Evolutionary conservation across 2,329 filamentous ascomycete genomes (phyloP).

Genomic region (Trichoderma arundinaceum): DNA sequence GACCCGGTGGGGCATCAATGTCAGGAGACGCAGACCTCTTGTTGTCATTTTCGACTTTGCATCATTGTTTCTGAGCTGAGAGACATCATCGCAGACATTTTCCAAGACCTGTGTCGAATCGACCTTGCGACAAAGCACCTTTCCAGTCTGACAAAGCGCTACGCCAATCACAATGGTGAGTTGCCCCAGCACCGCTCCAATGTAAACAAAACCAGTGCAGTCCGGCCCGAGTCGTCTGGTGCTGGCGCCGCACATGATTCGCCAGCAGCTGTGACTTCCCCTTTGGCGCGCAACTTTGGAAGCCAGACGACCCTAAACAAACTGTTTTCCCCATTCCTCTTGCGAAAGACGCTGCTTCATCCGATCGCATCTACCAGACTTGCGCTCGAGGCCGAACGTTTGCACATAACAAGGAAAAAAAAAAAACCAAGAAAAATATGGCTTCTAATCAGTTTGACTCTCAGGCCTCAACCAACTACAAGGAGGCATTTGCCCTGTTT

Average conservation of each 20-base stretch:
- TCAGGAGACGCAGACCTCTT: conserved; percentile 30
- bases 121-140: conserved; percentile 6
- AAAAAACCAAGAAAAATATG: conserved; percentile 45
- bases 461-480: conserved; percentile 94
- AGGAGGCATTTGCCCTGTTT: conserved; percentile 99
- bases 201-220: conserved; percentile 30
- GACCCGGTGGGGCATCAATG: conserved; percentile 27
- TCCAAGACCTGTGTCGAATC: conserved; percentile 24
- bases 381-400: conserved; percentile 15
- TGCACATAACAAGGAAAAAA: not conserved
- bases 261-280: conserved; percentile 23
- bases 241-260: conserved; percentile 28
- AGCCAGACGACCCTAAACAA: not conserved
- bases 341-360: conserved; percentile 15
- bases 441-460: conserved; percentile 59
- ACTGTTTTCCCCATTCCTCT: not conserved
- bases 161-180: conserved; percentile 33
- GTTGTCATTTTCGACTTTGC: conserved; percentile 33
- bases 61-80: conserved; percentile 26
- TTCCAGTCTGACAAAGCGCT: conserved; percentile 9
- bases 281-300: conserved; percentile 23
- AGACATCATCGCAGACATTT: conserved; percentile 33
- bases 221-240: conserved; percentile 9
- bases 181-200: conserved; percentile 31
- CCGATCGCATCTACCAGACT: conserved; percentile 3